These are phyloP conservation scores for Syzygium jambos DNA, from an alignment of 345 rosid species.

Conservation along the genomic window DNA sequence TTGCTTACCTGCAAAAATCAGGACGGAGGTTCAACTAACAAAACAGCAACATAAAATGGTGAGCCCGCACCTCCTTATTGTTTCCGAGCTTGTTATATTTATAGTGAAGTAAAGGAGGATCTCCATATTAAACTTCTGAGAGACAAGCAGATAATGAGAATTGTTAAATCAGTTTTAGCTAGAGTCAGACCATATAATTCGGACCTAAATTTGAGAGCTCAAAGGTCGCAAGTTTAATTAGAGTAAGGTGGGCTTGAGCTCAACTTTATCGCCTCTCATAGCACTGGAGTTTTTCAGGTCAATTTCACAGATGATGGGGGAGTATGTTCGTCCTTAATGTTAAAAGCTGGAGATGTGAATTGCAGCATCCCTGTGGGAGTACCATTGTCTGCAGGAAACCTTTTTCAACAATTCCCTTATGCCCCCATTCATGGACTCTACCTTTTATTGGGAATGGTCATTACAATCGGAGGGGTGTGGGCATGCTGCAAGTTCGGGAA, in stretches of 20 bases:
- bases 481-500: slow-evolving; percentile 54
- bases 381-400: neutral
- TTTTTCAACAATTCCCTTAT: slow-evolving; percentile 1
- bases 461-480: slow-evolving; percentile 29
- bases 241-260: neutral
- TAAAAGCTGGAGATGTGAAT: slow-evolving; percentile 16
- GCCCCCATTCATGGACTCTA: slow-evolving; percentile 22
- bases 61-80: neutral
- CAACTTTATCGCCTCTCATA: neutral
- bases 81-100: neutral
- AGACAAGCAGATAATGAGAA: neutral
- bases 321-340: slow-evolving; percentile 11
- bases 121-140: neutral
- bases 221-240: neutral
- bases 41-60: slow-evolving; percentile 18
- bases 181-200: neutral
- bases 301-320: slow-evolving; percentile 8
- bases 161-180: neutral
- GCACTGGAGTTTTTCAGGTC: slow-evolving; percentile 11
- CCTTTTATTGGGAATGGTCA: slow-evolving; percentile 11
- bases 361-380: slow-evolving; percentile 2
- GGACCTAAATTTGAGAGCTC: neutral
- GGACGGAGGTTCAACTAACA: neutral
- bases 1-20: neutral
- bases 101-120: neutral